Evolutionary conservation across 1,139 yeast species (phyloP), one percentile per base, ranked within the genome.

Genomic region (Taphrina deformans): DNA sequence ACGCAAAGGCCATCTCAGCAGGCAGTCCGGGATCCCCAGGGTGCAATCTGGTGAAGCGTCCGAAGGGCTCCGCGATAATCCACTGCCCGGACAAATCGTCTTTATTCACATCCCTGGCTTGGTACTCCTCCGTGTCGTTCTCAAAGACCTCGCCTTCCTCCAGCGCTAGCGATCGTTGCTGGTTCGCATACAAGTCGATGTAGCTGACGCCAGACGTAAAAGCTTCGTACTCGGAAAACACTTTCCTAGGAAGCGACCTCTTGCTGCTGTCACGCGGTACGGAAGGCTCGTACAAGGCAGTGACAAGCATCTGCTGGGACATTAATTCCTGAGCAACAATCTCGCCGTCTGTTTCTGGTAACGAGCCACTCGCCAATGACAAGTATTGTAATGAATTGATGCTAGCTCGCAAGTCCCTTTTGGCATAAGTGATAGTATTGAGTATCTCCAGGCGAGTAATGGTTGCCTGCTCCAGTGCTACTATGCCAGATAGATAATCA

Each of bases 51-150:
- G 58, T 53, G 26, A 24, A 38, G 31, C 58, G 58, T 18, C 58
- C 58, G 24, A 38, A 31, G n/a, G 58, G 58, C 7, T 53, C 58
- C 10, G 58, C 35, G 6, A 53, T 14, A 12, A 53, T 53, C 58
- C 7, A 24, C 9, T 12, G 45, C 4, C 58, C 58, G 21, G 38
- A 14, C 14, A 53, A 33, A 31, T 53, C 58, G 26, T 53, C 58
- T 21, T 40, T 53, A 10, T 53, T 9, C 4, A 35, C 6, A 10
- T 46, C 35, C 38, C 58, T 18, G 10, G 58, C 58, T 23, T 18
- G 48, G 3, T n/a, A 6, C 12, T 53, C 58, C 12, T 53, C 58
- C 1, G 24, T n/a, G 12, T 53, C 58, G 24, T 53, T 53, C 58
- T 53, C 58, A 38, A 38, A 53, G 23, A 38, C 33, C 21, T 21